These are phyloP conservation scores for Penicillium waksmanii DNA, from an alignment of 495 filamentous ascomycete species.

Conservation along the genomic window DNA sequence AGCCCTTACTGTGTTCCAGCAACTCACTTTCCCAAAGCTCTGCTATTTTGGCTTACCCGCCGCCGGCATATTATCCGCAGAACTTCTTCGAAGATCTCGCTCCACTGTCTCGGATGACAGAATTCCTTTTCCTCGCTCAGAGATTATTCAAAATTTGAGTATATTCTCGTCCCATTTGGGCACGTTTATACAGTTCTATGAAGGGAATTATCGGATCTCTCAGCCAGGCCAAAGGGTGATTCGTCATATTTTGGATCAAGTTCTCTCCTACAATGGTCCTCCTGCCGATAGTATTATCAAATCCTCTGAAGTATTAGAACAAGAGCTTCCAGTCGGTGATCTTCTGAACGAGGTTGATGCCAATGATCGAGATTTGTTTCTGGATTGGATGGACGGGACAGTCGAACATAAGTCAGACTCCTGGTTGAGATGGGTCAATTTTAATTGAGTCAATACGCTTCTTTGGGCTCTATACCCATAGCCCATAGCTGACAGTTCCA, in stretches of 20 bases:
- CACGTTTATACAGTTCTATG: conserved; percentile 20
- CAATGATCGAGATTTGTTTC: conserved; percentile 18
- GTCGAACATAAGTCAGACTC: conserved; percentile 14
- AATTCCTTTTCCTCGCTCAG: conserved; percentile 49
- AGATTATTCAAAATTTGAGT: conserved; percentile 63
- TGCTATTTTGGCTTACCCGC: conserved; percentile 50
- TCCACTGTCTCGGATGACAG: not conserved
- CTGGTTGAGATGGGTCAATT: conserved; percentile 21
- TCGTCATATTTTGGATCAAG: conserved; percentile 31
- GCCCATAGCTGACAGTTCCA: too few species aligned
- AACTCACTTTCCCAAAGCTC: conserved; percentile 7
- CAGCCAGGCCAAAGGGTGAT: conserved; percentile 27
- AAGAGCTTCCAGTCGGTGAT: not conserved
- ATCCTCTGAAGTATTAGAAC: not conserved
- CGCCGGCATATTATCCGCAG: conserved; percentile 58
- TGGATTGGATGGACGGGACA: conserved; percentile 19
- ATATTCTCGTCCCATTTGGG: conserved; percentile 46
- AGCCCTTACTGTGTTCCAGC: not conserved
- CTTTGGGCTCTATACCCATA: not conserved
- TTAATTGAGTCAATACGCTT: conserved; percentile 7
- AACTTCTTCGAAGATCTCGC: conserved; percentile 45
- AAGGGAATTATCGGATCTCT: conserved; percentile 28
- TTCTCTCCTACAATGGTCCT: conserved; percentile 19
- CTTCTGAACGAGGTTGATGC: conserved; percentile 16
- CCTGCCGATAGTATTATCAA: not conserved